These are phyloP conservation scores for Penicillium cinerascens DNA, from an alignment of 495 filamentous ascomycete genomes.

Conservation along the genomic window DNA sequence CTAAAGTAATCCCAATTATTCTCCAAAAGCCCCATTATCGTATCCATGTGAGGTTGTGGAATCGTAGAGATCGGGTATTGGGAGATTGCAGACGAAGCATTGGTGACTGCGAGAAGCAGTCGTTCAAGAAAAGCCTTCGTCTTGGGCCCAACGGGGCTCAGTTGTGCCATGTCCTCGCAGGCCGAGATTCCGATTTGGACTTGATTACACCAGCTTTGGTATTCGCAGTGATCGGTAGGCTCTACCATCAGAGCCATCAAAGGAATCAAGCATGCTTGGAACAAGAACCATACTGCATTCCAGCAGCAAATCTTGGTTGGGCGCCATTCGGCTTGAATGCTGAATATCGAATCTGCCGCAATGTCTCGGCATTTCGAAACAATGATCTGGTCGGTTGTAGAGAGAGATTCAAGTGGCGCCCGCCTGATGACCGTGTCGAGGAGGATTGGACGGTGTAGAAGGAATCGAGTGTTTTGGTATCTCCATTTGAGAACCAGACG, in stretches of 20 bases:
- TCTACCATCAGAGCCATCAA: slow-evolving; percentile 7
- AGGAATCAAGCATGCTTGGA: slow-evolving; percentile 67
- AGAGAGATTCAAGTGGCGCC: slow-evolving; percentile 41
- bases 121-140: slow-evolving; percentile 5
- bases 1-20: slow-evolving; percentile 6
- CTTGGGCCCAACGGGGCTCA: slow-evolving; percentile 6
- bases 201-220: slow-evolving; percentile 9
- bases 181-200: slow-evolving; percentile 5
- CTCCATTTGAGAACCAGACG: slow-evolving; percentile 69
- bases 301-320: slow-evolving; percentile 66
- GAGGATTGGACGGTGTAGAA: slow-evolving; percentile 62
- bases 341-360: slow-evolving; percentile 61
- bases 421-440: slow-evolving; percentile 57
- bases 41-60: background rate
- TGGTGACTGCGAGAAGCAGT: slow-evolving; percentile 2
- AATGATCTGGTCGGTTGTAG: slow-evolving; percentile 53
- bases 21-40: slow-evolving; percentile 4
- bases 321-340: slow-evolving; percentile 53
- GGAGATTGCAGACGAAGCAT: background rate
- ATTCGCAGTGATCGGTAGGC: background rate
- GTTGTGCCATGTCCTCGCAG: slow-evolving; percentile 8
- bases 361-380: slow-evolving; percentile 59
- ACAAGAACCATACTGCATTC: slow-evolving; percentile 70
- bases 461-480: slow-evolving; percentile 66
- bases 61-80: background rate